Conservation (phyloP, 441 rosid genomes). For the Erodium moschatum region DNA sequence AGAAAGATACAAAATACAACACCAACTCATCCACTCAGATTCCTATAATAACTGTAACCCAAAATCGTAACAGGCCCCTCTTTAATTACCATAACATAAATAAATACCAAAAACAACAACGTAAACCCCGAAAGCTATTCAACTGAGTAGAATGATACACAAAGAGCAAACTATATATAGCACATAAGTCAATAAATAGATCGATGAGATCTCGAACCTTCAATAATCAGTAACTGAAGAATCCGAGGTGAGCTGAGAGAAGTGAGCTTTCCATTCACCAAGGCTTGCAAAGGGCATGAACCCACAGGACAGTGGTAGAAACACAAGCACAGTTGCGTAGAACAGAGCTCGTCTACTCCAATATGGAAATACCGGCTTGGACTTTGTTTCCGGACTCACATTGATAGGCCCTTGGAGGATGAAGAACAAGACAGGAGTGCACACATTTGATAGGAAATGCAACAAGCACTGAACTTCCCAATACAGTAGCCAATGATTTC, state of each 20-base stretch:
- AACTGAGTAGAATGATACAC: not conserved
- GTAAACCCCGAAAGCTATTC: not conserved
- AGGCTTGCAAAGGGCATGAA: conserved; percentile 62
- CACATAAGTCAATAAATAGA: not conserved
- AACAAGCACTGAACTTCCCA: conserved; percentile 65
- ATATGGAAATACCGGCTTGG: conserved; percentile 35
- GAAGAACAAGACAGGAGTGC: conserved; percentile 32
- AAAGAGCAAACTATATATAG: not conserved
- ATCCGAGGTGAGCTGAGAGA: conserved; percentile 24
- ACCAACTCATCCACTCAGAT: not conserved
- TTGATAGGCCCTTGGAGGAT: conserved; percentile 47
- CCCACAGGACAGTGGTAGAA: conserved; percentile 59
- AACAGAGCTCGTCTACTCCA: conserved; percentile 50
- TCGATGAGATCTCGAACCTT: not conserved
- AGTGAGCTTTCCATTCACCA: conserved; percentile 63
- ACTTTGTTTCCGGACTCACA: conserved; percentile 24
- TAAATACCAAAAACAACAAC: too few relatives aligned
- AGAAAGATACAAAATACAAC: not conserved
- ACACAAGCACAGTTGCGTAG: conserved; percentile 28
- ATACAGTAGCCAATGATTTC: conserved; percentile 51
- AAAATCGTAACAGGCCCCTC: not conserved
- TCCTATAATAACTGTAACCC: too few relatives aligned
- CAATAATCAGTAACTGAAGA: conserved; percentile 20
- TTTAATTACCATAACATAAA: not conserved
- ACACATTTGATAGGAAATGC: conserved; percentile 49